Base-by-base conservation (phyloP, 2,329 filamentous ascomycete species). In the Metarhizium guizhouense region DNA sequence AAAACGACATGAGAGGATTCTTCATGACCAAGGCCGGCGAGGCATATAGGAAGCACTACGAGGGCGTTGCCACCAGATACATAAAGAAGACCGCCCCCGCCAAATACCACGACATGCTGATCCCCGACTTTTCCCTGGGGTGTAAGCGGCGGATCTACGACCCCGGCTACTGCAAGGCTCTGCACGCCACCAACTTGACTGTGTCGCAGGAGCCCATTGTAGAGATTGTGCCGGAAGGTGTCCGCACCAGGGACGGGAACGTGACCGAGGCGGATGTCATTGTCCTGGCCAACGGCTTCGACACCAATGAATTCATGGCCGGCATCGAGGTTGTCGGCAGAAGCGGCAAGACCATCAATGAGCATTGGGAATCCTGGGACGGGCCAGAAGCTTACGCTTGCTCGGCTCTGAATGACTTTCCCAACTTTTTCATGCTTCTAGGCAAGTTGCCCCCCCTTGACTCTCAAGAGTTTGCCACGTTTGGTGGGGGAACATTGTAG, bases 71-170 rank as follows among this genome's bases (percentile, higher is more conserved):
- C 2, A 76, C 79, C 57, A 67, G n/a, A 11, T 74, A 68, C 61
- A 64, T 75, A 73, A 61, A 72, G 56, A 62, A 65, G 4, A 70
- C 66, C 1, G 79, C 79, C 0, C 84, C 84, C 0, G 69, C 76
- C 52, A 79, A 83, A 65, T 87, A 86, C 57, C 79, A 82, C 58
- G 77, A 83, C 34, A 73, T 84, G 6, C 65, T 87, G 40, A 81
- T 82, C 0, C 84, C 84, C 0, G 76, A 86, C 52, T 87, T 84
- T 56, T 74, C 77, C 48, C 67, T 85, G 14, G 82, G 83, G 1
- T 86, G 83, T 69, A 87, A 86, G 68, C 71, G 84, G n/a, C 74
- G 82, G 14, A 78, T 87, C 54, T 79, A 79, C 54, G 82, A 86
- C 57, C 72, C 76, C 2, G 72, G 72, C 1, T 87, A 85, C 71